Base-by-base conservation (phyloP, 768 basidiomycete species). In the Rossbeevera mucosa region DNA sequence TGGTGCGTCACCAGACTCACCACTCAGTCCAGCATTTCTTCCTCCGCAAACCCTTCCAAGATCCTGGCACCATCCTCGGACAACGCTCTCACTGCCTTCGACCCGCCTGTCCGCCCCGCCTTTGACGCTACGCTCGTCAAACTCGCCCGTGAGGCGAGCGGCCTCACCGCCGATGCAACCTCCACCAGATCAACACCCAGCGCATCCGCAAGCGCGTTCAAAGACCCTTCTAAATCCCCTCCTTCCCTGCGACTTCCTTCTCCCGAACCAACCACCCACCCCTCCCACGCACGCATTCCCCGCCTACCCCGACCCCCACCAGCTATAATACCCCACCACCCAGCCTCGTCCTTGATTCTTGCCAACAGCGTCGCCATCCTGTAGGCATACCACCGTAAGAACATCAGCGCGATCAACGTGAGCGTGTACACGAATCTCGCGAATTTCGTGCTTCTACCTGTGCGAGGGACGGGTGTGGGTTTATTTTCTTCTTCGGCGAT, bases 181-280 rank as follows among this genome's bases (percentile, higher is more conserved):
- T 84, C 84, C 38, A 71, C 68, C 14, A 81, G 73, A 0, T 80
- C 76, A 60, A 88, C 78, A 1, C 85, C 87, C 26, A 89, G 71
- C 28, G 77, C 80, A 7, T 70, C 68, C 11, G 86, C 87, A 26
- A 89, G 71, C 26, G 77, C 80, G 8, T 70, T 68, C 12, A 89
- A 72, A 12, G 75, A 30, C 14, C 14, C 79, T 45, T 80, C 77
- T 48, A 88, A 79, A 4, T 64, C 74, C 4, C 64, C 57, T 8
- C 14, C 36, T 11, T 11, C 54, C 44, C n/a, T 46, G 54, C 18
- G 25, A 14, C 59, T 14, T 30, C 30, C 24, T 7, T n/a, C 4
- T 50, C 48, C 25, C 21, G 56, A 28, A 29, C 52, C 42, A 49
- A 38, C 50, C 38, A n/a, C 50, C 51, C 28, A 38, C 22, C 45